Evolutionary conservation across 2,329 filamentous ascomycete species (phyloP), one percentile per base, ranked within the genome.

Genomic region (Penicillium concentricum): DNA sequence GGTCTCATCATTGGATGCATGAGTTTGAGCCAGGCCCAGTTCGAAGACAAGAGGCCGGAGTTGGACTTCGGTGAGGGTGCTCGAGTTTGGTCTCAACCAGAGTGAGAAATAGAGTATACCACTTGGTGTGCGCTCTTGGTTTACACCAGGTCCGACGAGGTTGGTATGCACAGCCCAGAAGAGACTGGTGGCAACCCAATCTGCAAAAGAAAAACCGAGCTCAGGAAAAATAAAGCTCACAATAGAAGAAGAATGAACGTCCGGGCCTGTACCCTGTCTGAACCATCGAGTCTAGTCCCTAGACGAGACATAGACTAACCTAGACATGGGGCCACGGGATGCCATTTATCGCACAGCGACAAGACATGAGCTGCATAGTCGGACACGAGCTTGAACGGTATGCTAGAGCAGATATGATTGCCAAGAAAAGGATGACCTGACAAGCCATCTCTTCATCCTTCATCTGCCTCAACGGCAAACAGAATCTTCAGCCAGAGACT

Each of bases 401-500:
- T 28, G 20, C 47, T 30, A 22, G 30, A 50, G 32, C 10, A 44
- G n/a, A 24, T 12, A n/a, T 2, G 18, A 42, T 7, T 2, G 5
- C 13, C 30, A 35, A 15, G 20, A 15, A 54, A 41, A 16, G 16
- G n/a, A n/a, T 18, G 8, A 37, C 13, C 12, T 20, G 22, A 32
- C 7, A 26, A 30, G 3, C 13, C 32, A 37, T 34, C 22, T 24
- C 13, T 26, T 47, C 57, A 56, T 63, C 64, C 59, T 35, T 63
- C 66, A 45, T 67, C 69, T 9, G 76, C 78, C 55, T 68, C 68
- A 38, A 64, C 63, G 13, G 78, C 82, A 76, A 87, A 87, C 61
- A 82, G 72, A 43, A 87, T 79, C 68, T 82, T 82, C 58, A 87
- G 76, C 81, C 82, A 87, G 56, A 87, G 75, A 77, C 84, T 87